Evolutionary conservation across 345 rosid genomes (phyloP), one percentile per base, ranked within the genome.

Genomic region (Geranium rotundifolium): DNA sequence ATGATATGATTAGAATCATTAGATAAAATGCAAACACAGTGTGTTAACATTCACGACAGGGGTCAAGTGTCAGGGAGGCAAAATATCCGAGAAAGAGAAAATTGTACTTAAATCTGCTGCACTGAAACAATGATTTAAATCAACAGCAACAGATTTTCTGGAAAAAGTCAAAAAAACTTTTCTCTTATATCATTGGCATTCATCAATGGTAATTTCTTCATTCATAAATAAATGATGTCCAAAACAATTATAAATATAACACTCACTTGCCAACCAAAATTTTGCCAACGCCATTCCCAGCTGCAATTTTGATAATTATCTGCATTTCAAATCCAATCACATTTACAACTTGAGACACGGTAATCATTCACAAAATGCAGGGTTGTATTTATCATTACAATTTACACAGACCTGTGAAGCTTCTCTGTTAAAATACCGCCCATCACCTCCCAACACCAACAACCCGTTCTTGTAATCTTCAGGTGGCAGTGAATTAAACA

Each of bases 271-370:
- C 96, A 65, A 93, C 97, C 67, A 88, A 68, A 63, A 90, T 88
- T 67, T 83, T 76, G 41, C 86, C 95, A 59, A 83, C 95, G 58
- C 90, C 96, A 76, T 93, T 93, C 64, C 96, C 99, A 2, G 92
- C 97, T 1, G 97, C 99, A 75, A 93, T 86, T 84, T 90, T 90
- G 66, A 87, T 90, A n/a, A 90, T 88, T 60, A 81, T 84, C 97
- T 93, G 87, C 65, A 76, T 58, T 67, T 67, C 56, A 50, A 72
- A 78, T 27, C 60, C 69, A 19, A 65, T 7, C 34, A 46, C 8
- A 46, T 46, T 46, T 7, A 46, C 16, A 14, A 46, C 27, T 23
- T 9, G 14, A 9, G 52, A 65, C 31, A 54, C 27, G 2, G 27
- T 0, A 23, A 23, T 23, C 2, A 23, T 23, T 23, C 27, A 23